Percentiles rank a stretch among this genome's conserved stretches.
Evolutionary conservation across 306 rosid species (phyloP).

Genomic region (Clitoria ternatea): DNA sequence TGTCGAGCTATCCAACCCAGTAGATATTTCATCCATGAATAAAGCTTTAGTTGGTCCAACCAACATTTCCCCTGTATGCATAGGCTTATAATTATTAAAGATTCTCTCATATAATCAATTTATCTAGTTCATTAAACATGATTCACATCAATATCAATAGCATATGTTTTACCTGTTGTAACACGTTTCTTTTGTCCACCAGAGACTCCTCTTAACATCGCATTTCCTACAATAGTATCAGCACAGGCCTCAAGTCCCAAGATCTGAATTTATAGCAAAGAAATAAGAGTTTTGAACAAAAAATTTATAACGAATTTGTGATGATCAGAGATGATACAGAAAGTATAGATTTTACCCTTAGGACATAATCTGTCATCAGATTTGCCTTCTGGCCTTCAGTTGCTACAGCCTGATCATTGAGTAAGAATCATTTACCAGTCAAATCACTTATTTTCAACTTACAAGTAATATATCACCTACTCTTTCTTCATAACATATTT

Average conservation of each 20-base stretch:
- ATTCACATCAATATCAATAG: not conserved
- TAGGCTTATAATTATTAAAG: not conserved
- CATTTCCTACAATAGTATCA: constrained; percentile 56
- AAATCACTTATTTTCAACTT: too few species aligned
- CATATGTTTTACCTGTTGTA: constrained; percentile 46
- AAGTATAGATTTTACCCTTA: constrained; percentile 49
- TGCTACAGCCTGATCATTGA: constrained; percentile 55
- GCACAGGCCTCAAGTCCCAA: constrained; percentile 61
- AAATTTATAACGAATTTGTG: not conserved
- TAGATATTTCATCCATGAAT: constrained; percentile 66
- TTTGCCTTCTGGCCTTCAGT: constrained; percentile 66
- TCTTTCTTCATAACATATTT: not conserved
- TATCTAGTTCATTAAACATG: not conserved
- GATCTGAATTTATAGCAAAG: constrained; percentile 31
- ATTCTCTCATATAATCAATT: not conserved
- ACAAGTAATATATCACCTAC: not conserved
- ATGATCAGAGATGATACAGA: not conserved
- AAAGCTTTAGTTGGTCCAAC: constrained; percentile 61
- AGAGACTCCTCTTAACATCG: constrained; percentile 55
- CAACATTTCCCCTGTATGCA: constrained; percentile 52
- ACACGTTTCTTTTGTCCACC: constrained; percentile 73
- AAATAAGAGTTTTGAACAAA: not conserved
- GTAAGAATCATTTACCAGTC: too few species aligned
- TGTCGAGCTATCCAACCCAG: constrained; percentile 70
- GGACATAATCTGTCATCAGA: constrained; percentile 69